Evolutionary conservation across 2,329 filamentous ascomycete genomes (phyloP).

Genomic region (Cadophora sp.): DNA sequence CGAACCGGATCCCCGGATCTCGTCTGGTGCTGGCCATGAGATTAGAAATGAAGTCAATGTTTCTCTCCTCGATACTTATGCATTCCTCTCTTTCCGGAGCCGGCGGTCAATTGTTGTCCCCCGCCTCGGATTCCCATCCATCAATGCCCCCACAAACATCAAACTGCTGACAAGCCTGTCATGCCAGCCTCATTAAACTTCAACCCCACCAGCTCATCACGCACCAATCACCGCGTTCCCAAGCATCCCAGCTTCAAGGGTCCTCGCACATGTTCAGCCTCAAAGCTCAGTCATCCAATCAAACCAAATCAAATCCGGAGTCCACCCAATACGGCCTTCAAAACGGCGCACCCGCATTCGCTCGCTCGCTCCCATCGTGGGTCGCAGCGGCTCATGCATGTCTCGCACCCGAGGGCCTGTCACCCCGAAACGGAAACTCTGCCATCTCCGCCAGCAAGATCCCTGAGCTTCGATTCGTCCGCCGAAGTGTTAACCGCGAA

Average conservation of each 20-base stretch:
- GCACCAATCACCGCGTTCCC: background rate
- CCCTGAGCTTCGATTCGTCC: conserved; percentile 3
- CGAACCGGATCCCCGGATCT: background rate
- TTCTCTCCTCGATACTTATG: background rate
- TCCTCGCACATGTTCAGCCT: background rate
- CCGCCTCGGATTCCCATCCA: background rate
- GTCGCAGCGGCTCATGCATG: conserved; percentile 4
- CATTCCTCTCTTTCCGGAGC: background rate
- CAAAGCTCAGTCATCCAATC: conserved; percentile 3
- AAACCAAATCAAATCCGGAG: background rate
- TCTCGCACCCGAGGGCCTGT: background rate
- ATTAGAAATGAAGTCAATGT: background rate
- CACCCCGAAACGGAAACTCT: conserved; percentile 7
- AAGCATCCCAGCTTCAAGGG: background rate
- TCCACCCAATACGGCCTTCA: background rate
- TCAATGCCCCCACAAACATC: background rate
- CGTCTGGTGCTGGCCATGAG: background rate
- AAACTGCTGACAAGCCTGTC: background rate
- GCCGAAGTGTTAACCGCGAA: background rate
- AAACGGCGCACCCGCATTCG: background rate
- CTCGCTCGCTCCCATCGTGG: background rate
- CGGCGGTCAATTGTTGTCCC: background rate
- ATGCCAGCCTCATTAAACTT: background rate
- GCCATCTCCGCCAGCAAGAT: background rate
- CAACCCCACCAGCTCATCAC: background rate